Base-by-base conservation (phyloP, 176 grass and related monocot species). In the Carex scoparia region DNA sequence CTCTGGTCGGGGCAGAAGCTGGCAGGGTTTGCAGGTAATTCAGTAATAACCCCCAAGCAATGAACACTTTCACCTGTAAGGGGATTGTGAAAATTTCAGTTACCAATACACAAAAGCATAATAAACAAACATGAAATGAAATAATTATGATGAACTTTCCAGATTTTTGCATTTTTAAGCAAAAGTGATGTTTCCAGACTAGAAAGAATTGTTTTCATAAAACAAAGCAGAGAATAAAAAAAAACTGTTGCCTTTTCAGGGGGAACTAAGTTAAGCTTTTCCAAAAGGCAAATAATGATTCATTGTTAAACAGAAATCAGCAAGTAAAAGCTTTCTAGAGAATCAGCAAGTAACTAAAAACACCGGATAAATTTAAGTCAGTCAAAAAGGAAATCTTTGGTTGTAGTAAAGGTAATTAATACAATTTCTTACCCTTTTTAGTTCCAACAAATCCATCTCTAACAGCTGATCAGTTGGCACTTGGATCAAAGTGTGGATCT, bases 31-130 rank as follows among this genome's bases (percentile, higher is more conserved):
- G 86, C 80, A 95, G 86, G 83, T 89, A 88, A 14, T 91, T 91
- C 53, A 98, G 87, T 72, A 98, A 82, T 27, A 98, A 16, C 15
- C 92, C 84, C 95, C 89, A 98, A 8, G 91, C 89, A 83, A 93
- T 82, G 82, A 98, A 93, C 58, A 90, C 69, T n/a, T 98, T 84
- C 71, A 94, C 87, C 95, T 98, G 84, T 37, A 80, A 88, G 35
- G 35, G 18, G 32, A 82, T 83, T 75, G 83, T 16, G 84, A 35
- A 64, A 69, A 77, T 48, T n/a, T 81, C 38, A 60, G 51, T 65
- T 37, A 55, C 83, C 32, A 61, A 35, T 65, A 46, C 51, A 66
- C 5, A 80, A 78, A 23, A 68, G 2, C 12, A 19, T 81, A 31
- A 16, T 64, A 10, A 83, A 63, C n/a, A 80, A 79, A 35, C 15